Conservation (phyloP, 2,329 filamentous ascomycete species). For the Endoconidiophora laricicola region DNA sequence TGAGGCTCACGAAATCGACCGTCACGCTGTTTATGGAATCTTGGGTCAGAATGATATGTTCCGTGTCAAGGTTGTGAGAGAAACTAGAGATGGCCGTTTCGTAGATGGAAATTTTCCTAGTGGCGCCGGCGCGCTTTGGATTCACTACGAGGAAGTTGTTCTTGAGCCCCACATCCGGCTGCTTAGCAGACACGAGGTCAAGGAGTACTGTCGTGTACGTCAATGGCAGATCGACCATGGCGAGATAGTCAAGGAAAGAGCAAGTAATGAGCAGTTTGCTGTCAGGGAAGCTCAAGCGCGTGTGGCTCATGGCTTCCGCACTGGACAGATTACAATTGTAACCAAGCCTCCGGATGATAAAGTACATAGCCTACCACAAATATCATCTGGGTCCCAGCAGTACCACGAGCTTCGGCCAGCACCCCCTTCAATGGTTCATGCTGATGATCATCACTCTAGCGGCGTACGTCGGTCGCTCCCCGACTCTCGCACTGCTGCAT, state of each 20-base stretch:
- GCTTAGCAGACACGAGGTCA: slow-evolving; percentile 38
- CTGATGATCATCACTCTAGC: not conserved
- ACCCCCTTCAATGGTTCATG: not conserved
- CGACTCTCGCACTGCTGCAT: slow-evolving; percentile 5
- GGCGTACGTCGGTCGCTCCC: slow-evolving; percentile 7
- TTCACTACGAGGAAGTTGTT: slow-evolving; percentile 43
- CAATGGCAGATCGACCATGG: slow-evolving; percentile 39
- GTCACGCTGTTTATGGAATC: slow-evolving; percentile 47
- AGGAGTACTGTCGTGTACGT: slow-evolving; percentile 46
- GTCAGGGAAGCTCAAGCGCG: slow-evolving; percentile 33
- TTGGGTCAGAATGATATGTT: slow-evolving; percentile 48
- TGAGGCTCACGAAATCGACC: slow-evolving; percentile 29
- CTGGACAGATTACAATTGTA: slow-evolving; percentile 15
- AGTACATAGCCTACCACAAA: slow-evolving; percentile 8
- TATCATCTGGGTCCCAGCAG: slow-evolving; percentile 10
- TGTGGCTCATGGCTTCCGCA: slow-evolving; percentile 20
- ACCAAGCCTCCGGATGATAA: slow-evolving; percentile 15
- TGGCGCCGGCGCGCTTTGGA: slow-evolving; percentile 45
- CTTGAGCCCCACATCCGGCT: slow-evolving; percentile 38
- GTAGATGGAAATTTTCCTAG: slow-evolving; percentile 43
- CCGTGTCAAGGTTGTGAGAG: slow-evolving; percentile 41
- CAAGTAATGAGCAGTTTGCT: slow-evolving; percentile 34
- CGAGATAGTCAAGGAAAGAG: slow-evolving; percentile 31
- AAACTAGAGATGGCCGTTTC: slow-evolving; percentile 42
- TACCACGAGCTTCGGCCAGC: slow-evolving; percentile 12